Percentiles rank a stretch among this genome's conserved stretches.
phyloP scores from a whole-genome alignment of 768 basidiomycete genomes.

The Kwoniella mangroviensis region DNA sequence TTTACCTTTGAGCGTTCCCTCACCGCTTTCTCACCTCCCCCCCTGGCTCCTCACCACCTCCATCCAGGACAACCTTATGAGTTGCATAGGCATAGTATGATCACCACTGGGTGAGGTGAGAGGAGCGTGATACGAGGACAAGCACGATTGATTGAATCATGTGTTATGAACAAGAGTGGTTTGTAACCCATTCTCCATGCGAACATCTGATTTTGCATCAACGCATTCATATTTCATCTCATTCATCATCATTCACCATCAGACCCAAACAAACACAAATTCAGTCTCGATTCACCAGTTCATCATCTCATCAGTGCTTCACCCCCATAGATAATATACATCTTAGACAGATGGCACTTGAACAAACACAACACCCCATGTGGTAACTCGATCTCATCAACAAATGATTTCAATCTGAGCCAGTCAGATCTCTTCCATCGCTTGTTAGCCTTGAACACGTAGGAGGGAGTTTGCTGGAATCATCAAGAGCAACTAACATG shows the following conservation, averaged over 20 bases:
- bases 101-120: background rate
- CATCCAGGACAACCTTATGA: background rate
- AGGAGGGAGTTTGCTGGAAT: background rate
- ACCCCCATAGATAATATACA: background rate
- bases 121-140: background rate
- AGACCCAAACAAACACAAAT: background rate
- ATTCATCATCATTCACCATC: background rate
- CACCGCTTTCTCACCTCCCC: too few relatives aligned
- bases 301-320: background rate
- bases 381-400: background rate
- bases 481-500: background rate
- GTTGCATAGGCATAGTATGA: background rate
- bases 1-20: background rate
- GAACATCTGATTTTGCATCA: background rate
- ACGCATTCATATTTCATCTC: background rate
- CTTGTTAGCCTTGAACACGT: too few relatives aligned
- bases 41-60: too few relatives aligned
- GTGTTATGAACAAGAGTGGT: background rate
- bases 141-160: background rate
- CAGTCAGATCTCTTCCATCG: background rate
- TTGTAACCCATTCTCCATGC: background rate
- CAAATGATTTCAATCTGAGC: background rate
- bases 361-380: background rate
- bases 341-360: background rate
- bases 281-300: background rate